Base-by-base conservation (phyloP, 352 stramenopile species). In the Pythium chondricola region DNA sequence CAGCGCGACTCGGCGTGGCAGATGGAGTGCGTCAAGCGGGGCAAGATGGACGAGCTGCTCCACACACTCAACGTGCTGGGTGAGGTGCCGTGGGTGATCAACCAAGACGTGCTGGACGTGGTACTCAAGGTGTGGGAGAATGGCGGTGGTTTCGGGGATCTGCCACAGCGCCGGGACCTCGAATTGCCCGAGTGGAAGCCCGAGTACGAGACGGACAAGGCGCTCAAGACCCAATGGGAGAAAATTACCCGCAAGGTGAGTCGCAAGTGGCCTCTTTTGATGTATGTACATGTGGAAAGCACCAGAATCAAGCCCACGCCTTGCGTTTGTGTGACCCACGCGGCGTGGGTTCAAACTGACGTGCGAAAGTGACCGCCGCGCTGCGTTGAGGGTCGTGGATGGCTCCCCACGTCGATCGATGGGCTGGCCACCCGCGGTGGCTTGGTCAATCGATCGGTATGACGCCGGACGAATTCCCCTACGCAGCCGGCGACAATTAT, bases 51-150 rank as follows among this genome's bases (percentile, higher is more conserved):
- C 6, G 73, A 61, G 6, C 72, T 98, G 38, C 88, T 94, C 44
- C 78, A 94, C 42, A 85, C 89, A 16, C 74, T 99, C 6, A 98
- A 98, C 64, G 66, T 89, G 36, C 73, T 99, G 29, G 78, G 88
- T 6, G 84, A 87, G 25, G 92, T 98, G 25, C 79, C 90, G 20
- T 99, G 95, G 95, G 76, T 85, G 29, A 96, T 99, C 37, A 99
- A 99, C 70, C 77, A 88, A 22, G 74, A 92, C 50, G 83, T 99
- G 33, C 75, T 98, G 18, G 58, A 97, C 25, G 80, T 97, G 13
- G 84, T 97, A 18, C 56, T 96, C 48, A 65, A 90, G 40, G 83
- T 96, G 25, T 98, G 91, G 92, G 78, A 97, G 24, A 38, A 79
- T 10, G 93, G 92, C 37, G 85, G 96, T 16, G 71, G 77, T 33